Percentiles rank a stretch among this genome's conserved stretches.
Evolutionary conservation across 2,329 filamentous ascomycete species (phyloP).

Genomic region (Colletotrichum sp.): DNA sequence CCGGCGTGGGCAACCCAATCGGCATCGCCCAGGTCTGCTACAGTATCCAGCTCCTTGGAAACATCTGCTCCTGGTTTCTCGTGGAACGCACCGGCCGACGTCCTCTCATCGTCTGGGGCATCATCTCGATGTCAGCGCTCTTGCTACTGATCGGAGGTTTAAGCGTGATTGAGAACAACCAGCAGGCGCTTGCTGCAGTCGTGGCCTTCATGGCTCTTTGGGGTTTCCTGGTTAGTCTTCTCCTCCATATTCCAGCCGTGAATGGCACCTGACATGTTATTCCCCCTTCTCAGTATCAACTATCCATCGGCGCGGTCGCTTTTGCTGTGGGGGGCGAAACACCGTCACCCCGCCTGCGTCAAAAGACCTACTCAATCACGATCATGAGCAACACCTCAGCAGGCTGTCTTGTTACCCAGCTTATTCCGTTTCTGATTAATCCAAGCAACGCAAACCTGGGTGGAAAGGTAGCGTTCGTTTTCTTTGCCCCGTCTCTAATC

Average conservation of each 20-base stretch:
- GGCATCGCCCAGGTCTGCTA: slow-evolving; percentile 45
- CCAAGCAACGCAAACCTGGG: slow-evolving; percentile 36
- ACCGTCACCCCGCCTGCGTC: not conserved
- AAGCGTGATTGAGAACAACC: slow-evolving; percentile 23
- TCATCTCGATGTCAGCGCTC: not conserved
- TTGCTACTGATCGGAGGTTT: slow-evolving; percentile 36
- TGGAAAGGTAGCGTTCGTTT: slow-evolving; percentile 45
- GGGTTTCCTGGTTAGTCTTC: slow-evolving; percentile 5
- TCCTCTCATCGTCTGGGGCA: slow-evolving; percentile 40
- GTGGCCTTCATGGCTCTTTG: slow-evolving; percentile 9
- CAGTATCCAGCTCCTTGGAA: slow-evolving; percentile 45
- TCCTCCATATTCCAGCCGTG: slow-evolving; percentile 62
- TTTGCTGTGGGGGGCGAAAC: slow-evolving; percentile 11
- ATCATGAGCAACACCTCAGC: slow-evolving; percentile 9
- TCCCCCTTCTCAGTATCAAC: not conserved
- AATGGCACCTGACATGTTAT: slow-evolving; percentile 51
- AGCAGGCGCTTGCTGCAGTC: not conserved
- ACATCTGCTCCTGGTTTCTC: slow-evolving; percentile 42
- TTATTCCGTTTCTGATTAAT: slow-evolving; percentile 31
- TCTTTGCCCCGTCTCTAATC: slow-evolving; percentile 32
- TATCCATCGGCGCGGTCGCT: not conserved
- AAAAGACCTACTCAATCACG: slow-evolving; percentile 12
- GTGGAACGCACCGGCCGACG: slow-evolving; percentile 40
- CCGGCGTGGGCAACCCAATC: slow-evolving; percentile 39
- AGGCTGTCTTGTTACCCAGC: not conserved